Conservation (phyloP, 371 early-diverging fungal genomes). For the Basidiobolus heterosporus region DNA sequence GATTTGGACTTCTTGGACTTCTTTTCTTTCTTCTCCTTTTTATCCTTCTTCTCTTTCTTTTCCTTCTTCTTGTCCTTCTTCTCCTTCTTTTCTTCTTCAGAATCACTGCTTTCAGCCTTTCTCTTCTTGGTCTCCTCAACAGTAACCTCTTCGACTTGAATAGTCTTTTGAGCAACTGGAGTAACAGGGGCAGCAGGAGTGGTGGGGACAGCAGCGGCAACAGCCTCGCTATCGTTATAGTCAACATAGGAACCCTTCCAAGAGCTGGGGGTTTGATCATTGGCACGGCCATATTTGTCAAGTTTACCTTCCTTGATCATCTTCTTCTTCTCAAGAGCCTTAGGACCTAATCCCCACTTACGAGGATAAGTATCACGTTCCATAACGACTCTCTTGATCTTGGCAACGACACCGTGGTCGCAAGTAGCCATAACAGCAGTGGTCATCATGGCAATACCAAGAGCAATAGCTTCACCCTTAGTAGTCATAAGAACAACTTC, state of each 20-base stretch:
- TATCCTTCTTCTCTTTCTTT: conserved; percentile 4
- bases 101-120: neutral
- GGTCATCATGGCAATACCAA: conserved; percentile 92
- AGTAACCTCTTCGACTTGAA: conserved; percentile 1
- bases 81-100: conserved; percentile 1
- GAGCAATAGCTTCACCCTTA: conserved; percentile 99
- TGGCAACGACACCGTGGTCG: conserved; percentile 89
- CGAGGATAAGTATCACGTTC: conserved; percentile 97
- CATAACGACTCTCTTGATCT: conserved; percentile 99
- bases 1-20: conserved; percentile 3
- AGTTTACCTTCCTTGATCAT: conserved; percentile 89
- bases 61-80: conserved; percentile 3
- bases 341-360: conserved; percentile 94
- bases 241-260: conserved; percentile 61
- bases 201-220: neutral
- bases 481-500: conserved; percentile 97
- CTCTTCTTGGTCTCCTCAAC: neutral
- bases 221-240: neutral
- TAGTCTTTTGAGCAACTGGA: neutral
- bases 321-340: conserved; percentile 91
- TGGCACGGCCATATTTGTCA: conserved; percentile 86
- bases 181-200: neutral
- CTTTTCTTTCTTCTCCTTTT: conserved; percentile 3
- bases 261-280: conserved; percentile 55
- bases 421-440: conserved; percentile 91